These are phyloP conservation scores for Mortierella sp. DNA, from an alignment of 371 early-diverging fungal species.

Conservation along the genomic window DNA sequence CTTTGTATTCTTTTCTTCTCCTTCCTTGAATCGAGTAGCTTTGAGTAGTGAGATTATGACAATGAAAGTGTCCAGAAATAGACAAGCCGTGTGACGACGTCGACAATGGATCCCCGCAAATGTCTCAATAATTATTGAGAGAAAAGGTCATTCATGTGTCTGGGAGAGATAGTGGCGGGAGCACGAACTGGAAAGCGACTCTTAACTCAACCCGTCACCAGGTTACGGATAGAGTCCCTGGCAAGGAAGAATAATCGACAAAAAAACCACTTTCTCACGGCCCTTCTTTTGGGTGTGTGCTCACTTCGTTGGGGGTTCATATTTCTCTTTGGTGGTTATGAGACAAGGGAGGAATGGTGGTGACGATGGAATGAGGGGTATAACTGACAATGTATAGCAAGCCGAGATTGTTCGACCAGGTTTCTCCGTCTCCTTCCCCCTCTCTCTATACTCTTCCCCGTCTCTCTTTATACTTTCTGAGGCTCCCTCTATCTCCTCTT, in stretches of 20 bases:
- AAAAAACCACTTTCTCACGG: constrained; percentile 6
- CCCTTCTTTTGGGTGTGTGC: not conserved
- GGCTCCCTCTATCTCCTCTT: too few relatives aligned
- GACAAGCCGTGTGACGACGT: constrained; percentile 12
- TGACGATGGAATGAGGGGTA: not conserved
- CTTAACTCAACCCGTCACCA: not conserved
- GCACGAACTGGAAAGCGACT: not conserved
- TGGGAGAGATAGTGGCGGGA: not conserved
- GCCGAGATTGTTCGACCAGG: not conserved
- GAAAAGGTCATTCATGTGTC: not conserved
- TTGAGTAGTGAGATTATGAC: not conserved
- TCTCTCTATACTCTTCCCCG: too few relatives aligned
- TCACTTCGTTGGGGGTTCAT: not conserved
- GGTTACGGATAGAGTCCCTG: not conserved
- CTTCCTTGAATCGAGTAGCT: not conserved
- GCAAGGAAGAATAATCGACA: not conserved
- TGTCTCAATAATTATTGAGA: not conserved
- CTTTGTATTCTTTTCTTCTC: not conserved
- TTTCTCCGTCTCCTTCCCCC: not conserved
- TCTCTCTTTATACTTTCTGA: too few relatives aligned
- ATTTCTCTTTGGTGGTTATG: not conserved
- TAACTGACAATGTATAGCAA: not conserved
- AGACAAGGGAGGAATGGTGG: not conserved
- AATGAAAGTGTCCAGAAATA: constrained; percentile 8
- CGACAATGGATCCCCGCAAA: constrained; percentile 6